Percentiles rank a stretch among this genome's conserved stretches.
Evolutionary conservation across 148 eudicot genomes (phyloP).

Genomic region (Rhododendron williamsianum): DNA sequence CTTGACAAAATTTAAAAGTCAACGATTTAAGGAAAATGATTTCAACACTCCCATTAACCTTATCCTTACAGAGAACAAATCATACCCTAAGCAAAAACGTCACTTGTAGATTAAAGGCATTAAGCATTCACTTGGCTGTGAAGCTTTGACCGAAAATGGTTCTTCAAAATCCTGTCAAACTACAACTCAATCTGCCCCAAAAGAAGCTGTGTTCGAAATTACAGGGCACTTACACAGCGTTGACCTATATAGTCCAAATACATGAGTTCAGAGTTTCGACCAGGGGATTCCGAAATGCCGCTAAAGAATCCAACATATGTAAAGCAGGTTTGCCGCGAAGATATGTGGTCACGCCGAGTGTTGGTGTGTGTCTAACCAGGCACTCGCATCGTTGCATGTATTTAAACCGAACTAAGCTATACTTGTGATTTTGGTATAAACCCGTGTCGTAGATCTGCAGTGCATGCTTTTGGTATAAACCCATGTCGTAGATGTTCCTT

Average conservation of each 20-base stretch:
- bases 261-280: neutral
- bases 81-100: neutral
- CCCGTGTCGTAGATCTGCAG: neutral
- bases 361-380: neutral
- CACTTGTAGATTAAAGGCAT: neutral
- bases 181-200: neutral
- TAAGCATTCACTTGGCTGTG: neutral
- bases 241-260: neutral
- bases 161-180: neutral
- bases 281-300: neutral
- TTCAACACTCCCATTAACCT: neutral
- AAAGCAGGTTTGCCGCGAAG: neutral
- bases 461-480: neutral
- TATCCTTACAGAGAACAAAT: neutral
- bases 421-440: neutral
- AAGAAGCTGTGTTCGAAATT: neutral
- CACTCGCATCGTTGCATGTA: neutral
- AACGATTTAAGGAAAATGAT: neutral
- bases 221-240: neutral
- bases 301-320: neutral
- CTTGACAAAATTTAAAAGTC: neutral
- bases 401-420: neutral
- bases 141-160: neutral
- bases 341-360: neutral
- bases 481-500: neutral